These are phyloP conservation scores for Magnolia officinalis DNA, from an alignment of 164 flowering plant genomes.

Conservation along the genomic window DNA sequence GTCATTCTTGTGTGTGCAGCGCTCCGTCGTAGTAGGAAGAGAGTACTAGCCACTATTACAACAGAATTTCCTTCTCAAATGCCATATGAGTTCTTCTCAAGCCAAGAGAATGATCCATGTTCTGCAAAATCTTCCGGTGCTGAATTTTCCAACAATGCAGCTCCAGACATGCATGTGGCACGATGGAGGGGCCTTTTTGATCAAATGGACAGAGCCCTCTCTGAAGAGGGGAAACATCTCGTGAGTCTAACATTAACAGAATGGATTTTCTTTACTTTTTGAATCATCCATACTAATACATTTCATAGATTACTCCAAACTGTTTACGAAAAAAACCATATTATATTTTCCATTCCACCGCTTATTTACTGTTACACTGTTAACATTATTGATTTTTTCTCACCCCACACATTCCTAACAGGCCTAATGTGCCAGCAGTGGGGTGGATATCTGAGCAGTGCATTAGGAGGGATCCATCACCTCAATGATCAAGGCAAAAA, in stretches of 20 bases:
- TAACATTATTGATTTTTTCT: too few species aligned
- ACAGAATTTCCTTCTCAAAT: constrained; percentile 68
- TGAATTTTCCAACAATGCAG: constrained; percentile 21
- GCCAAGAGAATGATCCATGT: constrained; percentile 42
- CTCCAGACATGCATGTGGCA: constrained; percentile 48
- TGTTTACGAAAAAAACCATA: too few species aligned
- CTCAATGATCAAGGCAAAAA: neutral
- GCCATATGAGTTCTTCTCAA: constrained; percentile 52
- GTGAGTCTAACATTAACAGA: constrained; percentile 34
- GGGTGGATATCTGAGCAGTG: too few species aligned
- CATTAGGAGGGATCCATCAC: neutral
- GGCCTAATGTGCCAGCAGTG: too few species aligned
- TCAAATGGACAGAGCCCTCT: constrained; percentile 78
- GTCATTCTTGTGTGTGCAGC: constrained; percentile 40
- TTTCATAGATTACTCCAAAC: neutral
- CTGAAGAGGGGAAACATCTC: constrained; percentile 74
- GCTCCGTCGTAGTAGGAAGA: constrained; percentile 72
- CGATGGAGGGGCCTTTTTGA: constrained; percentile 65
- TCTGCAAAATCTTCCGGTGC: constrained; percentile 15
- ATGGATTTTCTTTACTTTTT: neutral
- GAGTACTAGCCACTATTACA: constrained; percentile 59
- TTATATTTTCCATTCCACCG: too few species aligned
- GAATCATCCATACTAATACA: neutral
- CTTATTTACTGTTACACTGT: too few species aligned
- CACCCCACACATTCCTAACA: too few species aligned